Evolutionary conservation across 495 filamentous ascomycete genomes (phyloP).

Genomic region (Entonaema liquescens): DNA sequence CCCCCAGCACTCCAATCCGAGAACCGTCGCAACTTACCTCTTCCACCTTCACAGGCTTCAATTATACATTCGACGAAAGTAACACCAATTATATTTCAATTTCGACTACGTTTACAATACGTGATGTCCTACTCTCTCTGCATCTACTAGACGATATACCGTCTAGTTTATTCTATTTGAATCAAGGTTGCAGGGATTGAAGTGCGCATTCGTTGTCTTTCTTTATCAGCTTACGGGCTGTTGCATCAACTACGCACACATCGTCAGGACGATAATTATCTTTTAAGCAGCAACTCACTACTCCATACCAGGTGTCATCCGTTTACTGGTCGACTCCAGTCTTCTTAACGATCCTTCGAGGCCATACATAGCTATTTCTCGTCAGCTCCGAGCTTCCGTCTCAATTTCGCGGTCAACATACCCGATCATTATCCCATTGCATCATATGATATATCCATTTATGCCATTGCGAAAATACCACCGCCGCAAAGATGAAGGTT

Average conservation of each 20-base stretch:
- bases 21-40: conserved; percentile 30
- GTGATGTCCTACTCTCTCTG: conserved; percentile 31
- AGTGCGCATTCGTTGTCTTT: conserved; percentile 6
- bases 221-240: conserved; percentile 27
- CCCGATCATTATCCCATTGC: conserved; percentile 10
- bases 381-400: neutral
- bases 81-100: conserved; percentile 11
- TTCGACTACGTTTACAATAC: conserved; percentile 2
- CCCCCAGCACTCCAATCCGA: conserved; percentile 6
- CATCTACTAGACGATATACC: conserved; percentile 34
- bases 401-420: neutral
- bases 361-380: neutral
- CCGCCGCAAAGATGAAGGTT: conserved; percentile 53
- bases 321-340: neutral
- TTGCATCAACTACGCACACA: conserved; percentile 4
- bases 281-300: conserved; percentile 2
- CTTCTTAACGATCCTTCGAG: conserved; percentile 4
- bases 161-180: conserved; percentile 32
- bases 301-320: conserved; percentile 13
- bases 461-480: conserved; percentile 20
- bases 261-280: conserved; percentile 33
- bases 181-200: conserved; percentile 16
- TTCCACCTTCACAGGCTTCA: conserved; percentile 26
- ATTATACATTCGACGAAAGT: conserved; percentile 24
- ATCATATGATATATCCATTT: conserved; percentile 22